Conservation (phyloP, 2,329 filamentous ascomycete genomes). For the Didymella pinodella region DNA sequence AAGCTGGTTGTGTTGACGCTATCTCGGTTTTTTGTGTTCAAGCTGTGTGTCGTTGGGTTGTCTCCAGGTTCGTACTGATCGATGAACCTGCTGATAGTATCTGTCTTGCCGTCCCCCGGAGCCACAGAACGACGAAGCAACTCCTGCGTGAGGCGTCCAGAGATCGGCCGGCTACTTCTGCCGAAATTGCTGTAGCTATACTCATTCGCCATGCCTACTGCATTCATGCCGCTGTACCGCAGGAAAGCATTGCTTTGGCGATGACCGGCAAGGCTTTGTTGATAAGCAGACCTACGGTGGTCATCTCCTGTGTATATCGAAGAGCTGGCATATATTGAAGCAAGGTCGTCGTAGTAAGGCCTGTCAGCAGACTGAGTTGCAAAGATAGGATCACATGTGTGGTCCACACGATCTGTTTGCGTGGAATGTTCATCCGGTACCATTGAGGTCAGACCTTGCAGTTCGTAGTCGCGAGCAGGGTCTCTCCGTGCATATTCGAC, state of each 20-base stretch:
- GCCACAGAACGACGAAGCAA: constrained; percentile 24
- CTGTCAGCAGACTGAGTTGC: constrained; percentile 21
- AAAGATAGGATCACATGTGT: constrained; percentile 20
- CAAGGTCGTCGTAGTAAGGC: constrained; percentile 43
- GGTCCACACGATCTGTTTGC: constrained; percentile 27
- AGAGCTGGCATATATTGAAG: constrained; percentile 42
- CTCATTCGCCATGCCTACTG: constrained; percentile 24
- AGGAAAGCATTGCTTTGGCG: constrained; percentile 35
- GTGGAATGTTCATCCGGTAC: constrained; percentile 40
- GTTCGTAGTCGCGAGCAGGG: not conserved
- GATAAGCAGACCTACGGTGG: constrained; percentile 29
- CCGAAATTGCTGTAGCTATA: constrained; percentile 26
- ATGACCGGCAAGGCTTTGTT: constrained; percentile 30
- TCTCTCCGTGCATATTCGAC: constrained; percentile 13
- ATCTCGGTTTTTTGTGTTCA: not conserved
- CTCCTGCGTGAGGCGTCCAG: constrained; percentile 25
- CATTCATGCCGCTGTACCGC: constrained; percentile 27
- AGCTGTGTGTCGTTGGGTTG: constrained; percentile 17
- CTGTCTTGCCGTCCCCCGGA: constrained; percentile 34
- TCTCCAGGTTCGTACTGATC: constrained; percentile 37
- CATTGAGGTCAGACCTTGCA: constrained; percentile 35
- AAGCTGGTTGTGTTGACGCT: constrained; percentile 3
- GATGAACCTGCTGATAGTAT: constrained; percentile 47
- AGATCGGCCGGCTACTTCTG: constrained; percentile 21
- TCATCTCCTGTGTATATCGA: constrained; percentile 44